Base-by-base conservation (phyloP, 2,329 filamentous ascomycete species). In the Ophiostoma ulmi region DNA sequence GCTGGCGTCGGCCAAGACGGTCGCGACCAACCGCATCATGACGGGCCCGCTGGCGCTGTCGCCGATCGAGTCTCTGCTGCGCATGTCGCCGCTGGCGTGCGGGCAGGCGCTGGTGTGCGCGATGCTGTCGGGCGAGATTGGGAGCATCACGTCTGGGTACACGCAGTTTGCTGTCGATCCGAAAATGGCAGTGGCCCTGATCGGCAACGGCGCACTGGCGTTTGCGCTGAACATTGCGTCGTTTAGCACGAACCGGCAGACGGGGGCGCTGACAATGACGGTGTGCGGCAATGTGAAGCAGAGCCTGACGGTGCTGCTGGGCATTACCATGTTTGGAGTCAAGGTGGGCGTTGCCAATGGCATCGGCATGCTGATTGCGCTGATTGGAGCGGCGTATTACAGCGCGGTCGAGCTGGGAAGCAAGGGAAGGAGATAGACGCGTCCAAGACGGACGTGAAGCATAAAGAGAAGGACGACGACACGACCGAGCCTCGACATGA, bases 1-100 rank as follows among this genome's bases (percentile, higher is more conserved):
- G 70, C 80, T 87, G 10, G 85, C 85, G 36, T 82, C 84, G 20
- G 74, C 85, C 77, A 89, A 89, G 82, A 89, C 87, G 0, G 85
- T 90, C 36, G 85, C 86, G 31, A 88, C 87, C 38, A 89, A 89
- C 78, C 84, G 85, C 75, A 83, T 89, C 75, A 88, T 89, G 85
- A 89, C 87, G 10, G 87, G 86, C 38, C 82, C 83, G 5, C 81
- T 89, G 36, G 82, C 83, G 31, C 83, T 89, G 5, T 83, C 85
- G 1, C 83, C 86, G 1, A 80, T 88, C 73, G 87, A 90, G 75
- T 82, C 88, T 35, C 83, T 89, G 36, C 81, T 87, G 75, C 83
- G 86, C 77, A 86, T 89, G 84, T 87, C 85, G 17, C 87, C 87
- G 1, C 81, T 89, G 7, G 87, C 87, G 10, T 84, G 83, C 48